phyloP scores from a whole-genome alignment of 352 stramenopile species.

The Phytophthora podocarpi region DNA sequence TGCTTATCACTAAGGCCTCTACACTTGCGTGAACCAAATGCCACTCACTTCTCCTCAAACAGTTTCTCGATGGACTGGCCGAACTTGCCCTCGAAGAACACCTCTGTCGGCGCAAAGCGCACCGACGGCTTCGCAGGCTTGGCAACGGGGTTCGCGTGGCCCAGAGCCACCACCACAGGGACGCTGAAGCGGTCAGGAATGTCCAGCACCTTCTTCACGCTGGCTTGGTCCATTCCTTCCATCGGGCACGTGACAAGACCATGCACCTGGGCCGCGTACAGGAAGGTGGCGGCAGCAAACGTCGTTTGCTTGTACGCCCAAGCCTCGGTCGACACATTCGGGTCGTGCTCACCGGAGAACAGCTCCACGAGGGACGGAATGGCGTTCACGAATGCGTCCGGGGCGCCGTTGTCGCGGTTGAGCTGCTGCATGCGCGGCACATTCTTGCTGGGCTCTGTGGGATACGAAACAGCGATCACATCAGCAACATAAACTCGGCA shows the following conservation, averaged over 20 bases:
- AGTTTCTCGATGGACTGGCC: slow-evolving; percentile 63
- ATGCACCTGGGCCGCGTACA: slow-evolving; percentile 75
- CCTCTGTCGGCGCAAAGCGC: slow-evolving; percentile 59
- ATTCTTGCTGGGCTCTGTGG: slow-evolving; percentile 69
- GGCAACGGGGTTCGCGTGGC: slow-evolving; percentile 48
- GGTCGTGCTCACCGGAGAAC: slow-evolving; percentile 61
- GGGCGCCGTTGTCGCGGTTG: slow-evolving; percentile 57
- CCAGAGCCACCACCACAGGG: slow-evolving; percentile 75
- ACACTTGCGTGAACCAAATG: too few species aligned
- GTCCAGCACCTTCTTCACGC: slow-evolving; percentile 65
- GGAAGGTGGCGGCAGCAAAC: slow-evolving; percentile 72
- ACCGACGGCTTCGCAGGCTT: slow-evolving; percentile 35
- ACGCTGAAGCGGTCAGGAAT: slow-evolving; percentile 82
- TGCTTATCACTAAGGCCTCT: too few species aligned
- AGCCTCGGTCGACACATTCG: slow-evolving; percentile 65
- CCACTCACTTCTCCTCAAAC: slow-evolving; percentile 43
- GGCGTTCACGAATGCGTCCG: slow-evolving; percentile 51
- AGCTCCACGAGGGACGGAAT: slow-evolving; percentile 60
- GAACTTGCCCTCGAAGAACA: slow-evolving; percentile 90
- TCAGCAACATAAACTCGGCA: not conserved
- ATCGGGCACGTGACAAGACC: slow-evolving; percentile 76
- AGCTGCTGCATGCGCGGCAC: slow-evolving; percentile 75
- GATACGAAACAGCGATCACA: not conserved
- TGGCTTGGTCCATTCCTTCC: slow-evolving; percentile 79
- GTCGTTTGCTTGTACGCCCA: slow-evolving; percentile 86